Evolutionary conservation across 2,329 filamentous ascomycete genomes (phyloP).

Genomic region (Aspergillus texensis): DNA sequence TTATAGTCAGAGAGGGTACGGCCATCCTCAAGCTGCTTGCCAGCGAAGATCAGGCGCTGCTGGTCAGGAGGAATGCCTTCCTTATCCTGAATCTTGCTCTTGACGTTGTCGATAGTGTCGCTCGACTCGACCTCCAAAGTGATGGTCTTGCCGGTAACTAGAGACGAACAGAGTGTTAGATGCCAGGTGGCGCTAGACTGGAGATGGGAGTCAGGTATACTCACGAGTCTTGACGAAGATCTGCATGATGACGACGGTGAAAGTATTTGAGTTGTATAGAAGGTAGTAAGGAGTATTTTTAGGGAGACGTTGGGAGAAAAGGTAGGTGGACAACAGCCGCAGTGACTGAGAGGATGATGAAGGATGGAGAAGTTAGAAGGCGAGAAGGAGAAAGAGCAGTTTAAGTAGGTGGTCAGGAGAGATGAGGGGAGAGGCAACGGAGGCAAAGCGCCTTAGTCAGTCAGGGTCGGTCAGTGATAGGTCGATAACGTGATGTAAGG

Average conservation of each 20-base stretch:
- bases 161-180: slow-evolving; percentile 37
- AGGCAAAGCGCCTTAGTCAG: slow-evolving; percentile 35
- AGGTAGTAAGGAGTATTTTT: background rate
- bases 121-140: slow-evolving; percentile 53
- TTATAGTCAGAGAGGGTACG: slow-evolving; percentile 60
- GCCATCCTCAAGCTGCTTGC: slow-evolving; percentile 61
- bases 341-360: slow-evolving; percentile 8
- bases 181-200: slow-evolving; percentile 21
- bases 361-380: slow-evolving; percentile 21
- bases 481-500: slow-evolving; percentile 31
- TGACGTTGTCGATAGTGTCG: slow-evolving; percentile 57
- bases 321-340: background rate
- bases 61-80: slow-evolving; percentile 62
- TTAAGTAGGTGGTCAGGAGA: slow-evolving; percentile 35
- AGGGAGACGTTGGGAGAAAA: background rate
- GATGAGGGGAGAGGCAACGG: slow-evolving; percentile 28
- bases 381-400: slow-evolving; percentile 25
- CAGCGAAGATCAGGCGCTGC: slow-evolving; percentile 61
- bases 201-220: slow-evolving; percentile 47
- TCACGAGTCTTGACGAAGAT: slow-evolving; percentile 97
- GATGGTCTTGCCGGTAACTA: slow-evolving; percentile 65
- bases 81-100: slow-evolving; percentile 63
- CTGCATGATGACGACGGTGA: slow-evolving; percentile 69
- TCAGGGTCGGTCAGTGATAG: slow-evolving; percentile 26
- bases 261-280: slow-evolving; percentile 25